phyloP scores from a whole-genome alignment of 306 rosid species.

The Cicer arietinum region DNA sequence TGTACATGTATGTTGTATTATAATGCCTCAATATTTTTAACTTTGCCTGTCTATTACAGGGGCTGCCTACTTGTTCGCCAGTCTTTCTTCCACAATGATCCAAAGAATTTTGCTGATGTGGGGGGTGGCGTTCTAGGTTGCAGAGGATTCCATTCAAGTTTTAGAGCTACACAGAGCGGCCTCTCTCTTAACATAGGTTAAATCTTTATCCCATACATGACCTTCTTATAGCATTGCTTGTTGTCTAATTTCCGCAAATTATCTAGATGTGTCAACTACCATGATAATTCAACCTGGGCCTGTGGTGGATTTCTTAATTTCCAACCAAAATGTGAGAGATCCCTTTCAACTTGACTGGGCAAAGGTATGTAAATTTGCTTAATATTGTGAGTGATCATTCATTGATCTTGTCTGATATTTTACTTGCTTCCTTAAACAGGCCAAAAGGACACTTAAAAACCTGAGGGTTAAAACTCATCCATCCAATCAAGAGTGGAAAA shows the following conservation, averaged over 20 bases:
- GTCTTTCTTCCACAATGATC: slow-evolving; percentile 82
- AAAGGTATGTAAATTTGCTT: slow-evolving; percentile 62
- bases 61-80: slow-evolving; percentile 95
- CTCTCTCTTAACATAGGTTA: slow-evolving; percentile 86
- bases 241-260: slow-evolving; percentile 25
- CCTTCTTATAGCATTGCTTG: background rate
- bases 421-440: slow-evolving; percentile 56
- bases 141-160: slow-evolving; percentile 92
- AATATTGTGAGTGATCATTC: background rate
- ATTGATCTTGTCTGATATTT: slow-evolving; percentile 16
- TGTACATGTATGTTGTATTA: background rate
- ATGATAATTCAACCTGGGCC: slow-evolving; percentile 94
- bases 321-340: slow-evolving; percentile 84
- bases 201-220: background rate
- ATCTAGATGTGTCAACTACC: slow-evolving; percentile 88
- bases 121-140: slow-evolving; percentile 98
- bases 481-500: slow-evolving; percentile 75
- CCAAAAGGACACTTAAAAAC: slow-evolving; percentile 79
- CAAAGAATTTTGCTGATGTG: slow-evolving; percentile 73
- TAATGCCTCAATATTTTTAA: background rate
- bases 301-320: slow-evolving; percentile 84
- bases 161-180: slow-evolving; percentile 91
- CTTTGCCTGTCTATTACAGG: slow-evolving; percentile 53
- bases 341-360: slow-evolving; percentile 85
- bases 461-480: slow-evolving; percentile 80